Evolutionary conservation across 495 filamentous ascomycete species (phyloP), one percentile per base, ranked within the genome.

Genomic region (Patellaria atrata): DNA sequence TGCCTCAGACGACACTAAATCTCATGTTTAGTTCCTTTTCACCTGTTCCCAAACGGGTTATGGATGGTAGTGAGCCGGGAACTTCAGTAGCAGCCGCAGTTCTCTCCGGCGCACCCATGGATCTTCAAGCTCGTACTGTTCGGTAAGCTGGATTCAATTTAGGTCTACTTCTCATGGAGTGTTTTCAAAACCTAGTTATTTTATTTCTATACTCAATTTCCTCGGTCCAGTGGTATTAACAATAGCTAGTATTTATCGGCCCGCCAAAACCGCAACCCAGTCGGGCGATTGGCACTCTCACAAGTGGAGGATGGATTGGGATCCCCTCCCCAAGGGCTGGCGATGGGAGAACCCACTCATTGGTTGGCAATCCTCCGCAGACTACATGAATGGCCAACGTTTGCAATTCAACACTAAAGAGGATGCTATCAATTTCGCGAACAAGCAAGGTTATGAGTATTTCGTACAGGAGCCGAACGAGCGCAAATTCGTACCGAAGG

Each of bases 371-470:
- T 94, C 87, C 5, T 91, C 83, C 29, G 89, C 71, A 14, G 89
- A 99, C 59, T 64, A 65, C 46, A 79, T 96, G 80, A 84, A 99
- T 56, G 86, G 83, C 48, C 89, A 83, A 38, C 67, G 79, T 56
- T 55, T 99, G 38, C 75, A 74, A 53, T 99, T 99, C 71, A 82
- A 79, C 60, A 67, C 64, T 33, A 96, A 93, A 68, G 86, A 99
- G 56, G 86, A 92, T 50, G 89, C 89, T 43, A 86, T 99, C 44
- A 56, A 64, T 12, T 99, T 99, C 51, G 89, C 89, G 13, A 78
- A 94, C 64, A 99, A 94, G 70, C 91, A 99, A 54, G 89, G 91
- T 22, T 99, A 96, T 53, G 87, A 96, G 52, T 99, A 94, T 58
- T 94, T 93, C 58, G 82, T 96, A 14, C 89, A 96, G 64, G 89